Conservation (phyloP, 2,329 filamentous ascomycete genomes). For the Fusarium continuum region DNA sequence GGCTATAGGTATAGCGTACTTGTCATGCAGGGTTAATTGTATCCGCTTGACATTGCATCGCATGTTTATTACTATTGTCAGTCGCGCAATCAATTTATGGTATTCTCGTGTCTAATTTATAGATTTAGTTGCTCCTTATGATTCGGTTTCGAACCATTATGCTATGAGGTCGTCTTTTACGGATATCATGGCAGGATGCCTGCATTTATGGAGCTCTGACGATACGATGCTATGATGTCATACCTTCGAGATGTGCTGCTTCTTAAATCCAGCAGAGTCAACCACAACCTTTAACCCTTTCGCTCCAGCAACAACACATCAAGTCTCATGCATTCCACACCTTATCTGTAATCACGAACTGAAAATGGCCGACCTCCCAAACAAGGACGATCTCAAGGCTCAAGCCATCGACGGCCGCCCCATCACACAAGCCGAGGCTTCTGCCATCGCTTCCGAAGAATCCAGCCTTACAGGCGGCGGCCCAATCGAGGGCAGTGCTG, state of each 20-base stretch:
- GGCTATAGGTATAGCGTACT: no score
- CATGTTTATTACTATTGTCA: no score
- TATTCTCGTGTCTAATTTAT: accelerated
- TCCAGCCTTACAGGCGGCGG: slow-evolving; percentile 23
- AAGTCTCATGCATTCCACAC: no score
- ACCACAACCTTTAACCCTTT: not conserved
- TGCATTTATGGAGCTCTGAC: slow-evolving; percentile 16
- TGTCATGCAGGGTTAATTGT: no score
- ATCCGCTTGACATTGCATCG: no score
- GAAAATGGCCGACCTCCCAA: slow-evolving; percentile 13
- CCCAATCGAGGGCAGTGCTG: slow-evolving; percentile 21
- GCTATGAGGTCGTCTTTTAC: slow-evolving; percentile 12
- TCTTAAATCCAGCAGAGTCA: not conserved
- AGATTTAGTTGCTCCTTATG: no score
- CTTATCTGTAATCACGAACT: no score
- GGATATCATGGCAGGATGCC: not conserved
- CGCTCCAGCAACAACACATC: not conserved
- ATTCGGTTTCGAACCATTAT: not conserved
- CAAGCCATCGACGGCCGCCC: slow-evolving; percentile 23
- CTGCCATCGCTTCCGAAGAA: slow-evolving; percentile 15
- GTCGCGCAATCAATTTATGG: no score
- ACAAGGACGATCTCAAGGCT: slow-evolving; percentile 19
- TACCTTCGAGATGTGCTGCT: not conserved
- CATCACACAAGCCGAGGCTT: slow-evolving; percentile 21
- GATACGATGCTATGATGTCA: not conserved